phyloP scores from a whole-genome alignment of 352 stramenopile species.

The Phytophthora boehmeriae region DNA sequence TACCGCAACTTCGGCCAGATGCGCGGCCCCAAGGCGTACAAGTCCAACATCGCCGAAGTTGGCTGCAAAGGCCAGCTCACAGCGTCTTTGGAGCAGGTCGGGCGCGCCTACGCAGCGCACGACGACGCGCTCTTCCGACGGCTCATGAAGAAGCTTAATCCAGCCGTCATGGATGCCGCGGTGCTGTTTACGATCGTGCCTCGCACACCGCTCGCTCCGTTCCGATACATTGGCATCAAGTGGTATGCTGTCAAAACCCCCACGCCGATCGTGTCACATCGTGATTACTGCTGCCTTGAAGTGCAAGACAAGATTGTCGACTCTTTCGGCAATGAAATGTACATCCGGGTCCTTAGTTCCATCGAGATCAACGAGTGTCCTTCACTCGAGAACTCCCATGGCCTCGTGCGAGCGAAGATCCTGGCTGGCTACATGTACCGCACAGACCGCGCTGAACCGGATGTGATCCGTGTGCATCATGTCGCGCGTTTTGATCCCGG shows the following conservation, averaged over 20 bases:
- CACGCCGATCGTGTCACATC: constrained; percentile 79
- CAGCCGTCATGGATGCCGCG: constrained; percentile 72
- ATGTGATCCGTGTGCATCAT: constrained; percentile 78
- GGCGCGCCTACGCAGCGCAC: constrained; percentile 76
- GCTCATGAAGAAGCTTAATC: constrained; percentile 86
- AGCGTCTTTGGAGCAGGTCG: constrained; percentile 77
- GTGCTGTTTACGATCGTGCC: constrained; percentile 83
- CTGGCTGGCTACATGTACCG: constrained; percentile 83
- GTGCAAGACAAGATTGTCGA: constrained; percentile 88
- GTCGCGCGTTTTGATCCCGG: constrained; percentile 74
- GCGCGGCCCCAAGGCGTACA: constrained; percentile 61
- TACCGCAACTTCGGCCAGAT: constrained; percentile 80
- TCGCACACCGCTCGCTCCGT: constrained; percentile 68
- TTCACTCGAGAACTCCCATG: constrained; percentile 85
- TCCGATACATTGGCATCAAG: constrained; percentile 88
- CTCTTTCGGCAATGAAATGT: constrained; percentile 85
- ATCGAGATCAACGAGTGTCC: constrained; percentile 84
- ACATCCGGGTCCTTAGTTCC: constrained; percentile 79
- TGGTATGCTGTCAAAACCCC: constrained; percentile 88
- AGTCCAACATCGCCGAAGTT: constrained; percentile 83
- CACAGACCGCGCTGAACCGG: constrained; percentile 68
- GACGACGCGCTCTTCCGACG: constrained; percentile 78
- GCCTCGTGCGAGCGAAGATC: constrained; percentile 84
- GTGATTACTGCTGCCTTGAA: constrained; percentile 88
- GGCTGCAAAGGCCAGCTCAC: constrained; percentile 70